phyloP scores from a whole-genome alignment of 2,329 filamentous ascomycete species.

The Trichophyton mentagrophytes region DNA sequence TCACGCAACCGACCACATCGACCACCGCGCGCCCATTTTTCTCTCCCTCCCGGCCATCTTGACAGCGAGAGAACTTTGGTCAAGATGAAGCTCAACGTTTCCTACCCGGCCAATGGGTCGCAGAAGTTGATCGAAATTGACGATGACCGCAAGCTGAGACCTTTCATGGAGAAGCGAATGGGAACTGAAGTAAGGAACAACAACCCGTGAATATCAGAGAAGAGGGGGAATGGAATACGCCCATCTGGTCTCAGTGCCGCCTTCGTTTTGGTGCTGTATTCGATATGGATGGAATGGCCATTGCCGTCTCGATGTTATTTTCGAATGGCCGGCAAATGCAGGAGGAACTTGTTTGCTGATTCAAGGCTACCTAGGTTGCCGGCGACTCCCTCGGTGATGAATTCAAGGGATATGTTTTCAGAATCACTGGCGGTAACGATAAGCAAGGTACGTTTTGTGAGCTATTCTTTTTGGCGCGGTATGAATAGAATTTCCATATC shows the following conservation, averaged over 20 bases:
- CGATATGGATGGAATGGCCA: not conserved
- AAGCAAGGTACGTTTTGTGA: constrained; percentile 61
- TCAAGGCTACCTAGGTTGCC: constrained; percentile 49
- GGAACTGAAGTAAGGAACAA: constrained; percentile 37
- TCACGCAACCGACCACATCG: constrained; percentile 17
- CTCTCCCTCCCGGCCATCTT: constrained; percentile 37
- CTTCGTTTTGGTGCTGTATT: not conserved
- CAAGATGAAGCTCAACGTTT: constrained; percentile 68
- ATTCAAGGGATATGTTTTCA: constrained; percentile 99
- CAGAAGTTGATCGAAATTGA: constrained; percentile 99
- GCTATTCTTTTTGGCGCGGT: not conserved
- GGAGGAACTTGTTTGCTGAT: not conserved
- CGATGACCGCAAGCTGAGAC: constrained; percentile 97
- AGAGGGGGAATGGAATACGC: not conserved
- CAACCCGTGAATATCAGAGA: not conserved
- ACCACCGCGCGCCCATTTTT: constrained; percentile 26
- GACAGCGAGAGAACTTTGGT: constrained; percentile 34
- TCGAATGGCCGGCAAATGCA: not conserved
- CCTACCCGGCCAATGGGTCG: constrained; percentile 97
- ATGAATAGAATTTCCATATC: not conserved
- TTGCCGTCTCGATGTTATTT: not conserved
- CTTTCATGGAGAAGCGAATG: constrained; percentile 98
- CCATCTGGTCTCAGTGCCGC: not conserved
- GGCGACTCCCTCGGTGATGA: constrained; percentile 95
- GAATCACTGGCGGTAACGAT: constrained; percentile 99